phyloP scores from a whole-genome alignment of 1,284 basidiomycete species.

The Fomes fomentarius region DNA sequence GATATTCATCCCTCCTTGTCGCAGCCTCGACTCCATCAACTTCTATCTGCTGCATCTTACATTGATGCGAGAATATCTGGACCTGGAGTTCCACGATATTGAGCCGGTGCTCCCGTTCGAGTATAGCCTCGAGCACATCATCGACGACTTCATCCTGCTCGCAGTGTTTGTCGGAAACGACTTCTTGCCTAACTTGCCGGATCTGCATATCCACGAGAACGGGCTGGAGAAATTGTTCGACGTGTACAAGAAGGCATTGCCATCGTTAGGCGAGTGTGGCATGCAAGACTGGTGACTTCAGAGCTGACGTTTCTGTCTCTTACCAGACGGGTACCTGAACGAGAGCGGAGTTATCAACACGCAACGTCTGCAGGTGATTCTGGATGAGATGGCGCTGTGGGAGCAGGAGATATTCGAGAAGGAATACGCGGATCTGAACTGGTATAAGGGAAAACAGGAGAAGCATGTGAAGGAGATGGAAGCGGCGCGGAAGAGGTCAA shows the following conservation, averaged over 20 bases:
- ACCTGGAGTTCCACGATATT: slow-evolving; percentile 88
- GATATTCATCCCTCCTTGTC: no score
- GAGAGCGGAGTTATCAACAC: slow-evolving; percentile 87
- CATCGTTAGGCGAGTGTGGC: slow-evolving; percentile 72
- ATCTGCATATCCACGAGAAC: slow-evolving; percentile 97
- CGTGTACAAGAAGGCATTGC: slow-evolving; percentile 93
- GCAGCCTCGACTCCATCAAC: slow-evolving; percentile 83
- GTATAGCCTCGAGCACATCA: slow-evolving; percentile 90
- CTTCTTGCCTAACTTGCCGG: slow-evolving; percentile 95
- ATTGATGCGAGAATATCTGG: slow-evolving; percentile 94
- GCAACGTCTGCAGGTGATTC: slow-evolving; percentile 81
- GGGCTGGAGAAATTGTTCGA: slow-evolving; percentile 91
- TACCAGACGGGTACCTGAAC: slow-evolving; percentile 95
- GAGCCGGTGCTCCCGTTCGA: slow-evolving; percentile 61
- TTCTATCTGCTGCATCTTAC: slow-evolving; percentile 97
- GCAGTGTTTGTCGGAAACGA: slow-evolving; percentile 98
- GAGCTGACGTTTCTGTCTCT: no score
- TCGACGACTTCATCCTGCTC: slow-evolving; percentile 97
- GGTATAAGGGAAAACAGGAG: slow-evolving; percentile 88
- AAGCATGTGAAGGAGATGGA: slow-evolving; percentile 71
- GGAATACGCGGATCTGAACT: slow-evolving; percentile 86
- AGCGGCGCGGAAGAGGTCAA: slow-evolving; percentile 47
- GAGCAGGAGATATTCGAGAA: slow-evolving; percentile 91
- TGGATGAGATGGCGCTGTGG: slow-evolving; percentile 87
- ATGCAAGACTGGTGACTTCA: no score